phyloP scores from a whole-genome alignment of 805 yeast genomes.

The Jamesozyma gamospora region DNA sequence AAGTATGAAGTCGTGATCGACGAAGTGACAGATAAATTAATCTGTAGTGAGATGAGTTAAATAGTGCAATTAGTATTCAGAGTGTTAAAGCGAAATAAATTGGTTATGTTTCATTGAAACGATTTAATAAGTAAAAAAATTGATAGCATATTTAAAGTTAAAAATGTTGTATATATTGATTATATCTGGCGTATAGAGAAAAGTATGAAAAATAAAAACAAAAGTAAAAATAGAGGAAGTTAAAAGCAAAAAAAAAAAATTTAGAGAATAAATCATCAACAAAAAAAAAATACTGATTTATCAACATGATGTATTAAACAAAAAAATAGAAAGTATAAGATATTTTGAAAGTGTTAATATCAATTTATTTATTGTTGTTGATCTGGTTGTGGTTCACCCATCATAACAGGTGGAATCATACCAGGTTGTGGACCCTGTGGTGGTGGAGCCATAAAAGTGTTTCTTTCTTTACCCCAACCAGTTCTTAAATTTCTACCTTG shows the following conservation, averaged over 20 bases:
- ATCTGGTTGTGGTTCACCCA: slow-evolving; percentile 5
- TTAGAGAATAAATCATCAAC: background rate
- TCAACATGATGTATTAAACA: background rate
- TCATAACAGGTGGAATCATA: slow-evolving; percentile 7
- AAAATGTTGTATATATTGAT: too few relatives aligned
- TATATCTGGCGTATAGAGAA: background rate
- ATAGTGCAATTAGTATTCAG: too few relatives aligned
- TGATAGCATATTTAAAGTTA: too few relatives aligned
- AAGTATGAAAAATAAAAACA: background rate
- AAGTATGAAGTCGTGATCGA: too few relatives aligned
- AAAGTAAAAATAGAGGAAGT: background rate
- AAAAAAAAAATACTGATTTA: background rate
- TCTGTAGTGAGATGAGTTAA: too few relatives aligned
- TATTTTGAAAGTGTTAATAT: slow-evolving; percentile 7
- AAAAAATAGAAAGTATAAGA: slow-evolving; percentile 1
- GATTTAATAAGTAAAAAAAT: too few relatives aligned
- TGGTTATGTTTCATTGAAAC: too few relatives aligned
- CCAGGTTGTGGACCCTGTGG: slow-evolving; percentile 9
- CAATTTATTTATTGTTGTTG: slow-evolving; percentile 3
- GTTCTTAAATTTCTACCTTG: slow-evolving; percentile 73
- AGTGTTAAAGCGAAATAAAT: too few relatives aligned
- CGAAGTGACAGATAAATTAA: too few relatives aligned
- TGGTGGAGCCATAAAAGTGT: slow-evolving; percentile 26
- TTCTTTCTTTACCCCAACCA: slow-evolving; percentile 75
- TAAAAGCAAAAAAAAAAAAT: background rate